These are phyloP conservation scores for Phanerochaete carnosa DNA, from an alignment of 768 basidiomycete genomes.

Conservation along the genomic window DNA sequence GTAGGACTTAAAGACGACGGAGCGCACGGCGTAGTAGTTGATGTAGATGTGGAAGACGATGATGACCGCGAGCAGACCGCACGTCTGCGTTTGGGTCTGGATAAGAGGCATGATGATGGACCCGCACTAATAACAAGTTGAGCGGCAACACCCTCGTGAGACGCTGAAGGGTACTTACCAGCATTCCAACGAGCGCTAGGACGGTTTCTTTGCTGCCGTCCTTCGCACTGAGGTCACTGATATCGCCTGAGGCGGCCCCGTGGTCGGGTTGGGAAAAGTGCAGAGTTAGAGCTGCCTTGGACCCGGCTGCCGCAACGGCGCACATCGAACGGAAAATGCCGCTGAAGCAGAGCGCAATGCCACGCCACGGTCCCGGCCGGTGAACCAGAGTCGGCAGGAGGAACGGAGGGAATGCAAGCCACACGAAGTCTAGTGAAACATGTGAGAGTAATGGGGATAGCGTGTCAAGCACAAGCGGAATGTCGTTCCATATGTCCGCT, in stretches of 20 bases:
- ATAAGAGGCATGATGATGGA: slow-evolving; percentile 56
- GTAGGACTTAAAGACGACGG: slow-evolving; percentile 51
- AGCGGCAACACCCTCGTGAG: neutral
- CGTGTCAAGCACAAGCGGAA: slow-evolving; percentile 55
- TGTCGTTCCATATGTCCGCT: slow-evolving; percentile 65
- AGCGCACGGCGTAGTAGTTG: slow-evolving; percentile 61
- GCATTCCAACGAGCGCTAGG: slow-evolving; percentile 61
- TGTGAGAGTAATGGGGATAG: slow-evolving; percentile 52
- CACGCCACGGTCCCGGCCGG: slow-evolving; percentile 24
- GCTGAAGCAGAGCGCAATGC: slow-evolving; percentile 53
- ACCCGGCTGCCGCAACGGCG: slow-evolving; percentile 62
- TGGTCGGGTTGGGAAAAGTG: slow-evolving; percentile 54
- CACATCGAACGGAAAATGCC: slow-evolving; percentile 58
- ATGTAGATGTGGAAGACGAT: slow-evolving; percentile 51
- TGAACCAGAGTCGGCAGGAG: neutral
- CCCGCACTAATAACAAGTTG: slow-evolving; percentile 42
- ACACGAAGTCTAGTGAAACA: slow-evolving; percentile 20
- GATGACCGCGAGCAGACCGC: slow-evolving; percentile 46
- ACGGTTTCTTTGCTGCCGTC: slow-evolving; percentile 72
- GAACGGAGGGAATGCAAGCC: slow-evolving; percentile 16
- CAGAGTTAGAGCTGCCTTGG: slow-evolving; percentile 64
- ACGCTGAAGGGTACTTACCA: slow-evolving; percentile 39
- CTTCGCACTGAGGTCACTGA: slow-evolving; percentile 72
- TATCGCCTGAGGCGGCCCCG: slow-evolving; percentile 48
- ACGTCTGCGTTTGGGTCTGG: slow-evolving; percentile 45